These are phyloP conservation scores for Rhododendron williamsianum DNA, from an alignment of 148 eudicot species.

Conservation along the genomic window DNA sequence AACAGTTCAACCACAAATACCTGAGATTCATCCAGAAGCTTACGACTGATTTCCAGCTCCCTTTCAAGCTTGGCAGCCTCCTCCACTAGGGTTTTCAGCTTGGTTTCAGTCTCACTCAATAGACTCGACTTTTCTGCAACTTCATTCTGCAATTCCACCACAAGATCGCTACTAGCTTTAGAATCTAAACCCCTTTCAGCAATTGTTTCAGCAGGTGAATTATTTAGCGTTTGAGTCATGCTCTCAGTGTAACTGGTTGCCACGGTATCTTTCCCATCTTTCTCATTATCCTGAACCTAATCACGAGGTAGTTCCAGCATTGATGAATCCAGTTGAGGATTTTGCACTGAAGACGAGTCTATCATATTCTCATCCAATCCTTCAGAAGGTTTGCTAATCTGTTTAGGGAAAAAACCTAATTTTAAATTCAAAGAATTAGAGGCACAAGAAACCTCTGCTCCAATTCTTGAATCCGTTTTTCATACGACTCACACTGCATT, in stretches of 20 bases:
- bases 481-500: constrained; percentile 81
- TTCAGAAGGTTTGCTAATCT: constrained; percentile 34
- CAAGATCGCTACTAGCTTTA: constrained; percentile 35
- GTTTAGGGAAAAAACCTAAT: constrained; percentile 25
- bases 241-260: constrained; percentile 37
- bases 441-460: constrained; percentile 68
- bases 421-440: constrained; percentile 40
- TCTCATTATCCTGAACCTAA: constrained; percentile 37
- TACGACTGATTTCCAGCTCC: constrained; percentile 72
- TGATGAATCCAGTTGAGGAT: constrained; percentile 68
- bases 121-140: constrained; percentile 61
- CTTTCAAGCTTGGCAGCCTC: constrained; percentile 65
- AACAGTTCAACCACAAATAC: constrained; percentile 28
- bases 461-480: constrained; percentile 79
- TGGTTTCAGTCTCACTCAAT: constrained; percentile 47
- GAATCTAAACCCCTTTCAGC: constrained; percentile 26
- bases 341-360: constrained; percentile 59
- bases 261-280: constrained; percentile 36
- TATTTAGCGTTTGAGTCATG: constrained; percentile 30
- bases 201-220: constrained; percentile 28
- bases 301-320: constrained; percentile 72
- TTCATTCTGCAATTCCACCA: constrained; percentile 52
- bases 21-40: constrained; percentile 96
- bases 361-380: constrained; percentile 78
- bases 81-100: constrained; percentile 47